These are phyloP conservation scores for Leishmania amazonensis DNA, from an alignment of 208 protist species.

Conservation along the genomic window DNA sequence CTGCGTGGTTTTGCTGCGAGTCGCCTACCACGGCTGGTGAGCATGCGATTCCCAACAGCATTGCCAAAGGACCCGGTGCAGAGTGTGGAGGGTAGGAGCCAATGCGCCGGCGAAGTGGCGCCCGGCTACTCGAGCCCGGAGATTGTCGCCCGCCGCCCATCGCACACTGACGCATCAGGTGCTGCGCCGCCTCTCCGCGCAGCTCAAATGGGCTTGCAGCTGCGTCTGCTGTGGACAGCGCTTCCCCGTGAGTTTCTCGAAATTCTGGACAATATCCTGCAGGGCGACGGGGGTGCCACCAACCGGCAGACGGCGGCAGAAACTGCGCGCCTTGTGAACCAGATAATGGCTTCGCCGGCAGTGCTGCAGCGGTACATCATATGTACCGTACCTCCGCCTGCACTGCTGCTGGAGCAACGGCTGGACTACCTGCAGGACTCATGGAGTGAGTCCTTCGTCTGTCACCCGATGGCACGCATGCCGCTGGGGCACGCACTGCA, in stretches of 20 bases:
- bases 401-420: not conserved
- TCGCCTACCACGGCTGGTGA: not conserved
- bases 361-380: not conserved
- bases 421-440: not conserved
- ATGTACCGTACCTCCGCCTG: not conserved
- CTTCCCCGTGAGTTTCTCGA: not conserved
- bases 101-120: not conserved
- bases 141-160: too few relatives aligned
- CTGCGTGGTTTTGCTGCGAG: too few relatives aligned
- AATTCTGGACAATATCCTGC: not conserved
- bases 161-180: too few relatives aligned
- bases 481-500: not conserved
- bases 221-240: not conserved
- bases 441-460: not conserved
- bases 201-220: not conserved
- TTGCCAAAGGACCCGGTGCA: not conserved
- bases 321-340: not conserved
- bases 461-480: not conserved
- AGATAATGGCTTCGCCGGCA: not conserved
- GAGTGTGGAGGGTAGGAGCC: not conserved
- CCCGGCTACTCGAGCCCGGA: too few relatives aligned
- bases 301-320: not conserved
- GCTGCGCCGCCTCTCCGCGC: not conserved
- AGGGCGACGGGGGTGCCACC: not conserved
- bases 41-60: not conserved